These are phyloP conservation scores for Diutina scorzettiae DNA, from an alignment of 1,139 yeast species.

Conservation along the genomic window DNA sequence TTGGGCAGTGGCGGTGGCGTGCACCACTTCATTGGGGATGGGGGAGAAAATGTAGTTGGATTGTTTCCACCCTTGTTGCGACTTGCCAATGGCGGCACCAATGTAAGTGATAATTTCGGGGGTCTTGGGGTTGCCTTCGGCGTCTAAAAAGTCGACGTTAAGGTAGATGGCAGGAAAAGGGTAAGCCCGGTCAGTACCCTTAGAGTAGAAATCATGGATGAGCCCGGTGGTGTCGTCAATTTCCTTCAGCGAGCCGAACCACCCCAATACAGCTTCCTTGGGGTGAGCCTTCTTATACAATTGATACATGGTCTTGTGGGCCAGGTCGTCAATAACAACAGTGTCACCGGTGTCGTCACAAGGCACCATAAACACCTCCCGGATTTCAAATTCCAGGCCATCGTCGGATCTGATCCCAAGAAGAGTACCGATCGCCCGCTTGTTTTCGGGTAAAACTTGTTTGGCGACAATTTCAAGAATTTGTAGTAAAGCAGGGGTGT, in stretches of 20 bases:
- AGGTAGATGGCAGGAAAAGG: conserved; percentile 76
- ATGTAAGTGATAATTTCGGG: conserved; percentile 55
- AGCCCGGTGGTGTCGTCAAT: conserved; percentile 71
- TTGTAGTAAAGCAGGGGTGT: conserved; percentile 66
- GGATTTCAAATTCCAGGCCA: conserved; percentile 65
- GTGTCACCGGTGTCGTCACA: conserved; percentile 69
- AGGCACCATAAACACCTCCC: conserved; percentile 75
- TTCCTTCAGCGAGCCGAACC: conserved; percentile 64
- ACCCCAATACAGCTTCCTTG: conserved; percentile 70
- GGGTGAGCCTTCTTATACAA: conserved; percentile 74
- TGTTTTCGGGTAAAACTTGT: conserved; percentile 30
- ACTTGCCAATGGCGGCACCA: conserved; percentile 63
- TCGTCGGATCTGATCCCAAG: conserved; percentile 79
- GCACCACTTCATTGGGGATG: conserved; percentile 54
- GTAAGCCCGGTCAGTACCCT: conserved; percentile 54
- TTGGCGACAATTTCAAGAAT: conserved; percentile 40
- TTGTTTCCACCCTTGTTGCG: conserved; percentile 30
- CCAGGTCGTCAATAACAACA: conserved; percentile 62
- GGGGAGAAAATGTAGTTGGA: conserved; percentile 58
- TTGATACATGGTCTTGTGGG: conserved; percentile 59
- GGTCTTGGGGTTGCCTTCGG: conserved; percentile 18
- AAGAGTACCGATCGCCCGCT: conserved; percentile 72
- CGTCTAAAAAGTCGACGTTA: conserved; percentile 34
- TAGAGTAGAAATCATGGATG: conserved; percentile 74
- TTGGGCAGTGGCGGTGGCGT: conserved; percentile 47